Evolutionary conservation across 192 early-diverging fungal species (phyloP).

Genomic region (Coemansia guatemalensis): DNA sequence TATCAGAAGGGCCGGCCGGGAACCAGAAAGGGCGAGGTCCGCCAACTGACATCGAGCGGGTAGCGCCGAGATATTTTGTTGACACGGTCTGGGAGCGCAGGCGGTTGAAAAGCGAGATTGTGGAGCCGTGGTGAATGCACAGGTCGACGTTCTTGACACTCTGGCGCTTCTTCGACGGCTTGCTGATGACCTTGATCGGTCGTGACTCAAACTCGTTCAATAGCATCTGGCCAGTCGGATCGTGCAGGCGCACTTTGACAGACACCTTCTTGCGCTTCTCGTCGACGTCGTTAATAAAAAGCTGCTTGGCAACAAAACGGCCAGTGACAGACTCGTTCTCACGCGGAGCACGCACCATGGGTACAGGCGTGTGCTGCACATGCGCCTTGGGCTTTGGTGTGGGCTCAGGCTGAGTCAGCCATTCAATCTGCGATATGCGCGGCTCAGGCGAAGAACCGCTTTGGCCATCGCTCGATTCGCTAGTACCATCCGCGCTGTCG

Average conservation of each 20-base stretch:
- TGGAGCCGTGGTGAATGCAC: conserved; percentile 83
- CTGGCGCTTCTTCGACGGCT: conserved; percentile 88
- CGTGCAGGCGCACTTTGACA: conserved; percentile 69
- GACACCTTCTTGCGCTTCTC: conserved; percentile 79
- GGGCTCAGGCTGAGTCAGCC: conserved; percentile 47
- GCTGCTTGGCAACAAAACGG: conserved; percentile 75
- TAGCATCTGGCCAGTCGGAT: conserved; percentile 58
- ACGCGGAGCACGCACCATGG: conserved; percentile 28
- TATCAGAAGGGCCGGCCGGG: conserved; percentile 24
- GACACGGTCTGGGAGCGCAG: conserved; percentile 87
- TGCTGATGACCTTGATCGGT: conserved; percentile 88
- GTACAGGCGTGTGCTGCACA: conserved; percentile 29
- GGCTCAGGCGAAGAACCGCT: conserved; percentile 11
- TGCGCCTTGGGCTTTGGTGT: conserved; percentile 47
- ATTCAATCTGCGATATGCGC: conserved; percentile 45
- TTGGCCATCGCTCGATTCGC: conserved; percentile 8
- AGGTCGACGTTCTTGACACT: conserved; percentile 81
- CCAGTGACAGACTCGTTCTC: conserved; percentile 60
- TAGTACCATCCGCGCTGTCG: conserved; percentile 19
- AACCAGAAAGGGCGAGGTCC: conserved; percentile 55
- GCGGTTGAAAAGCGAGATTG: conserved; percentile 86
- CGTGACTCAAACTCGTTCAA: conserved; percentile 72
- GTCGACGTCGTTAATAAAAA: conserved; percentile 85
- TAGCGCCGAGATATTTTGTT: conserved; percentile 77
- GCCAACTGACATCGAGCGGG: conserved; percentile 49